Percentiles rank a stretch among this genome's conserved stretches.
These are phyloP conservation scores for Aspergillus aculeatinus DNA, from an alignment of 2,329 filamentous ascomycete genomes.

Conservation along the genomic window DNA sequence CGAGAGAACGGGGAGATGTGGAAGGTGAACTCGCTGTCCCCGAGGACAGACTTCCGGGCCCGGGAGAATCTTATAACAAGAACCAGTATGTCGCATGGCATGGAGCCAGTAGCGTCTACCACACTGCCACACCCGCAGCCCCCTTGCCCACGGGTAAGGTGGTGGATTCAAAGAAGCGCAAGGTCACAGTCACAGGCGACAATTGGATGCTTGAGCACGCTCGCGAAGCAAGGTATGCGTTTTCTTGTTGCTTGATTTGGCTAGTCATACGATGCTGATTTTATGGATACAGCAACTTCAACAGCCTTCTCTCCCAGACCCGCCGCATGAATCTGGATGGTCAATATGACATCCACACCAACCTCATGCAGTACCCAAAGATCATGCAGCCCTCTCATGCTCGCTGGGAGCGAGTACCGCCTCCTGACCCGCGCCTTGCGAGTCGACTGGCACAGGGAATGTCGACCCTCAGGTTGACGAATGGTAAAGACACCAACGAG, in stretches of 20 bases:
- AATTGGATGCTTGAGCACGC: constrained; percentile 98
- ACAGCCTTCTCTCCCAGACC: constrained; percentile 67
- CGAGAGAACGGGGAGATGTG: constrained; percentile 71
- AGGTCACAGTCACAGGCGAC: constrained; percentile 82
- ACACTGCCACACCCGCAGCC: constrained; percentile 75
- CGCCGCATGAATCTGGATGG: constrained; percentile 71
- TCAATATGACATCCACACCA: constrained; percentile 92
- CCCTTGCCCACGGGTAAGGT: constrained; percentile 72
- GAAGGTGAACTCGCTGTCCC: constrained; percentile 93
- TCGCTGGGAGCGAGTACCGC: constrained; percentile 71
- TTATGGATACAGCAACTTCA: constrained; percentile 67
- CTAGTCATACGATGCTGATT: constrained; percentile 12
- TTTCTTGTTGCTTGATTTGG: neutral
- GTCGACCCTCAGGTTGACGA: constrained; percentile 36
- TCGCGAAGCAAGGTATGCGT: constrained; percentile 75
- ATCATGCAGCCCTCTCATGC: constrained; percentile 88
- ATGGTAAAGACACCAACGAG: constrained; percentile 27
- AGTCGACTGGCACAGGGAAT: constrained; percentile 34
- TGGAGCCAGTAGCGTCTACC: constrained; percentile 92
- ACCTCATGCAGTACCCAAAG: constrained; percentile 80
- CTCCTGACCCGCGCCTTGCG: constrained; percentile 35
- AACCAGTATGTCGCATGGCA: constrained; percentile 99
- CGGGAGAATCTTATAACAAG: constrained; percentile 91
- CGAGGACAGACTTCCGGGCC: constrained; percentile 71
- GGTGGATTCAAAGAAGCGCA: constrained; percentile 75